Evolutionary conservation across 2,329 filamentous ascomycete genomes (phyloP).

Genomic region (Clarireedia hainanense): DNA sequence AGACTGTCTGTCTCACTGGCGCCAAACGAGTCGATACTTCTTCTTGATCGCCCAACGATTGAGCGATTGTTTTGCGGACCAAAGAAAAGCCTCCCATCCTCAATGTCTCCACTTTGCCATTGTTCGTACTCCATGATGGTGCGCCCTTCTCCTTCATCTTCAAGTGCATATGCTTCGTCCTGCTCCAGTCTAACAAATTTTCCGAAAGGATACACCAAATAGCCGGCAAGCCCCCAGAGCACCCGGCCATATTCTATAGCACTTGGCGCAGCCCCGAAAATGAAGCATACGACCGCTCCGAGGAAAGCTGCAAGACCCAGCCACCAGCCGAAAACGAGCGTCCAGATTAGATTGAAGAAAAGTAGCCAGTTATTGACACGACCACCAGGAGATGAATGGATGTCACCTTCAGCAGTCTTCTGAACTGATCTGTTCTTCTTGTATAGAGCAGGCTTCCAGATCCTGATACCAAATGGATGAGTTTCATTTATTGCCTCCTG

Average conservation of each 20-base stretch:
- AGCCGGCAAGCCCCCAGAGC: slow-evolving; percentile 74
- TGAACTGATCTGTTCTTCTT: slow-evolving; percentile 97
- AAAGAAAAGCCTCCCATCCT: slow-evolving; percentile 93
- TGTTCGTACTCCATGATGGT: slow-evolving; percentile 99
- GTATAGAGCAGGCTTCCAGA: slow-evolving; percentile 98
- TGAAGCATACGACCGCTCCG: slow-evolving; percentile 69
- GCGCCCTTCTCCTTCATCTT: slow-evolving; percentile 90
- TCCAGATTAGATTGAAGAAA: slow-evolving; percentile 87
- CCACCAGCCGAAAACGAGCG: slow-evolving; percentile 93
- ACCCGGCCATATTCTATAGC: slow-evolving; percentile 79
- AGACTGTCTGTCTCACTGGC: slow-evolving; percentile 84
- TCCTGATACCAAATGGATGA: slow-evolving; percentile 95
- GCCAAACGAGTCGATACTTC: slow-evolving; percentile 72
- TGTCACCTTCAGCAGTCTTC: slow-evolving; percentile 91
- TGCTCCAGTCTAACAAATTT: slow-evolving; percentile 91
- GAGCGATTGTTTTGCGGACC: slow-evolving; percentile 69
- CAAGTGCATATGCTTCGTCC: slow-evolving; percentile 88
- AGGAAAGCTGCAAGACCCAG: slow-evolving; percentile 67
- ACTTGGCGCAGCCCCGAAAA: slow-evolving; percentile 72
- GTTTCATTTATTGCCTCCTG: slow-evolving; percentile 98
- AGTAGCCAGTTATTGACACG: slow-evolving; percentile 78
- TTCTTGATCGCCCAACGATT: slow-evolving; percentile 75
- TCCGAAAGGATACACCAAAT: slow-evolving; percentile 93
- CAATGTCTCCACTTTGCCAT: slow-evolving; percentile 95
- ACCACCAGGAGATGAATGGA: slow-evolving; percentile 87